Evolutionary conservation across 2,329 filamentous ascomycete species (phyloP), one percentile per base, ranked within the genome.

Genomic region (Verticillium tricorpus): DNA sequence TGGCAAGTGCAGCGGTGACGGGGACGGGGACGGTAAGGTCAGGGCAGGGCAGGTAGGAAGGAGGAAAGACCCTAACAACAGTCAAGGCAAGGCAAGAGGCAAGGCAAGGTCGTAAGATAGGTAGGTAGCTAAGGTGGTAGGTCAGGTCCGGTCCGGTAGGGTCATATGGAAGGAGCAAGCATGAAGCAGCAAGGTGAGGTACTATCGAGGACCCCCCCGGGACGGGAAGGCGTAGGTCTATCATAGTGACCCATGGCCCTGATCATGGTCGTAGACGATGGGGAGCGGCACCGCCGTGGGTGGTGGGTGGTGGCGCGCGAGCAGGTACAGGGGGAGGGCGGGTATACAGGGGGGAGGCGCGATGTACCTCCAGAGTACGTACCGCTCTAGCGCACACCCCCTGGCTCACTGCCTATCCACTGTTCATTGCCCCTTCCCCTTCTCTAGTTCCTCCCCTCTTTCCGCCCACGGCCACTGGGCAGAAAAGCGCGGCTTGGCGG

Each of bases 151-250:
- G 28, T 28, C 28, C 28, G 28, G 28, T 28, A 28, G 28, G 28
- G 28, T 28, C 28, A 28, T 28, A 28, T 28, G 57, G 58, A 58
- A 62, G 61, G 57, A 19, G 63, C 60, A 62, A 64, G 64, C 56
- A 63, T 66, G 60, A 63, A 65, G 59, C 60, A 61, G 57, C 63
- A 39, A 63, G 37, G 45, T 50, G 45, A 50, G 45, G 19, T 22
- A 12, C 45, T 22, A 11, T 7, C 45, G 2, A 22, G 2, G n/a
- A 22, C 45, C 45, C 45, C 45, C 34, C 6, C 5, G 8, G 19
- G n/a, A 50, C 12, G 45, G n/a, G 19, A 50, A 22, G 45, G 45
- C 45, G 45, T 50, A 22, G 45, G 45, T 22, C n/a, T 50, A 50
- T 22, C 45, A 50, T 14, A 8, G 19, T n/a, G 45, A n/a, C 45